Evolutionary conservation across 1,284 basidiomycete species (phyloP).

Genomic region (Peniophora sp.): DNA sequence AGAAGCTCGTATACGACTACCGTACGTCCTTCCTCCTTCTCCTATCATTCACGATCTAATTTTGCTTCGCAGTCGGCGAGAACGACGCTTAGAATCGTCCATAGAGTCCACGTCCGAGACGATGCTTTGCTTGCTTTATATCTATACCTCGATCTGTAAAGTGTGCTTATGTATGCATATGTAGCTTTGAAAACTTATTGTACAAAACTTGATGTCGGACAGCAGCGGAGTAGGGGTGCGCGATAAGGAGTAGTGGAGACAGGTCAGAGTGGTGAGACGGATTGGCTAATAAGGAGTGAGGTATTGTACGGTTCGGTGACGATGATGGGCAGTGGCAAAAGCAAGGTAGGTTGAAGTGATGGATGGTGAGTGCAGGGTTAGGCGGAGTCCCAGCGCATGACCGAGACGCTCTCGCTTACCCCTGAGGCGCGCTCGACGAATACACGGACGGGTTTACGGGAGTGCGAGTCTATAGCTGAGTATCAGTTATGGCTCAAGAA

Average conservation of each 20-base stretch:
- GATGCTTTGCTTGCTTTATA: too few species aligned
- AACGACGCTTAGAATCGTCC: too few species aligned
- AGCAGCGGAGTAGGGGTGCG: background rate
- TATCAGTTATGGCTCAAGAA: constrained; percentile 5
- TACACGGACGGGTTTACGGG: constrained; percentile 54
- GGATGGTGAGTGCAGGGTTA: constrained; percentile 1
- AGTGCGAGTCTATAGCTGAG: constrained; percentile 46
- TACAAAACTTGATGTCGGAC: background rate
- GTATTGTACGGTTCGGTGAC: too few species aligned
- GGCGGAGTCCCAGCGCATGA: constrained; percentile 48
- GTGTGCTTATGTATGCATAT: too few species aligned
- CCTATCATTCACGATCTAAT: background rate
- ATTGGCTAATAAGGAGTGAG: too few species aligned
- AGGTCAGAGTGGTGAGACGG: background rate
- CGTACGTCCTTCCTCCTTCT: constrained; percentile 22
- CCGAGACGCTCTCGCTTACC: constrained; percentile 63
- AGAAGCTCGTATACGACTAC: constrained; percentile 63
- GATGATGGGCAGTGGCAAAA: too few species aligned
- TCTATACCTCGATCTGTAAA: too few species aligned
- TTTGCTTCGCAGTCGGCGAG: too few species aligned
- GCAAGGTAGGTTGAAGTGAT: too few species aligned
- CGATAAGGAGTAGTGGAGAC: background rate
- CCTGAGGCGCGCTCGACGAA: constrained; percentile 62
- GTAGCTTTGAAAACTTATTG: too few species aligned
- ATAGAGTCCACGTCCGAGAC: too few species aligned